Evolutionary conservation across 208 protist species (phyloP).

Genomic region (Vickermania ingenoplastis): DNA sequence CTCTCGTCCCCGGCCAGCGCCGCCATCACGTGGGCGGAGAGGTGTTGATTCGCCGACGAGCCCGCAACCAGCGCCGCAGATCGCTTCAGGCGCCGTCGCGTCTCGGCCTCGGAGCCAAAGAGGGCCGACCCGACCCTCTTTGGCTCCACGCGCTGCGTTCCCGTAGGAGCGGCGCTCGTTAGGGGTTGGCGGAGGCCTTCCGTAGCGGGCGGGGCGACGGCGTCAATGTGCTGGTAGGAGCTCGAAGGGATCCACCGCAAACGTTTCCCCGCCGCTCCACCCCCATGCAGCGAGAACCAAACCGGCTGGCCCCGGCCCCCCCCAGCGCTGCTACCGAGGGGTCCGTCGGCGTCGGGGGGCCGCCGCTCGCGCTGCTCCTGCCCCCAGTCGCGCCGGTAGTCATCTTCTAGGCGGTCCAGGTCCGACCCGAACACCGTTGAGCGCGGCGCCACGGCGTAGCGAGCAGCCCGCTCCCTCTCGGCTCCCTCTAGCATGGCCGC

Average conservation of each 20-base stretch:
- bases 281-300: conserved; percentile 40
- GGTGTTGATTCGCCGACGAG: conserved; percentile 20
- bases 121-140: no score
- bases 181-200: no score
- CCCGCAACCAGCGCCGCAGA: conserved; percentile 13
- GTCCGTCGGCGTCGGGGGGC: no score
- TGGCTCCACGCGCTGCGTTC: no score
- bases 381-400: conserved; percentile 68
- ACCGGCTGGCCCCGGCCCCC: no score
- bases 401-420: conserved; percentile 63
- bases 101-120: background rate
- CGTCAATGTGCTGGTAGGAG: background rate
- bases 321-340: no score
- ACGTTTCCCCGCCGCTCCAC: conserved; percentile 17
- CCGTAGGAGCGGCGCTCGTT: no score
- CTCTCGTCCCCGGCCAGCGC: conserved; percentile 45
- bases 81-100: conserved; percentile 1
- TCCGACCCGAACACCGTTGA: conserved; percentile 67
- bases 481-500: conserved; percentile 12
- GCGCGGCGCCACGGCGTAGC: conserved; percentile 33
- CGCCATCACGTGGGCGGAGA: conserved; percentile 39
- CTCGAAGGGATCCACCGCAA: conserved; percentile 18
- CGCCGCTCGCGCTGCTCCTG: no score
- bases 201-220: background rate
- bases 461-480: conserved; percentile 26